phyloP scores from a whole-genome alignment of 257 asterid species.

The Salvia hispanica region DNA sequence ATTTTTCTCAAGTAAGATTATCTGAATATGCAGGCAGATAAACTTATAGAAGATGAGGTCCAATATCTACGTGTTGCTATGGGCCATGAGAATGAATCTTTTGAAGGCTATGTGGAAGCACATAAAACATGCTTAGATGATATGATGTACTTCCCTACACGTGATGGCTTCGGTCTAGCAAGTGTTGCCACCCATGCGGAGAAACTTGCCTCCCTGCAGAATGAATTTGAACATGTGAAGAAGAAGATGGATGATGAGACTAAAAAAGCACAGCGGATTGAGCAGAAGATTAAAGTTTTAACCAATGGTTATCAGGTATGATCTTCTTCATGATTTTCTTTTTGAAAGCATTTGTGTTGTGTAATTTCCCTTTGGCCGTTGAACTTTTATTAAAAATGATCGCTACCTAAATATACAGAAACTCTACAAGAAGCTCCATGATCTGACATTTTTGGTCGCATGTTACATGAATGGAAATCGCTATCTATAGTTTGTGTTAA shows the following conservation, averaged over 20 bases:
- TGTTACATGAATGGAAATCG: slow-evolving; percentile 1
- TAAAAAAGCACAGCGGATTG: slow-evolving; percentile 79
- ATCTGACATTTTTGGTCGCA: not conserved
- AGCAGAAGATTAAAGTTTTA: slow-evolving; percentile 85
- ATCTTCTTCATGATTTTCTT: slow-evolving; percentile 28
- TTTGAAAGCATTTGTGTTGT: slow-evolving; percentile 19
- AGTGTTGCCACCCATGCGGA: slow-evolving; percentile 90
- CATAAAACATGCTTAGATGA: slow-evolving; percentile 78
- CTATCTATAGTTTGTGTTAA: not conserved
- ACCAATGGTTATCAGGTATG: slow-evolving; percentile 92
- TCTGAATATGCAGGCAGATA: slow-evolving; percentile 62
- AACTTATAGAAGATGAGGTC: slow-evolving; percentile 63
- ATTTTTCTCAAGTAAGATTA: slow-evolving; percentile 9
- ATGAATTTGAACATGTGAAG: slow-evolving; percentile 83
- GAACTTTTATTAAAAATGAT: slow-evolving; percentile 16
- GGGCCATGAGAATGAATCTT: slow-evolving; percentile 86
- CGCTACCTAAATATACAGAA: too few relatives aligned
- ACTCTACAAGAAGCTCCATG: not conserved
- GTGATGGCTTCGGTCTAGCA: slow-evolving; percentile 75
- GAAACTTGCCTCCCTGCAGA: slow-evolving; percentile 78
- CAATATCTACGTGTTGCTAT: slow-evolving; percentile 63
- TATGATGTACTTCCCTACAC: slow-evolving; percentile 86
- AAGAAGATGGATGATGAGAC: slow-evolving; percentile 87
- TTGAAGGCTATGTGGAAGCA: slow-evolving; percentile 80
- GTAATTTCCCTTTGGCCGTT: not conserved